Evolutionary conservation across 805 yeast species (phyloP), one percentile per base, ranked within the genome.

Genomic region (Candida oleophila): DNA sequence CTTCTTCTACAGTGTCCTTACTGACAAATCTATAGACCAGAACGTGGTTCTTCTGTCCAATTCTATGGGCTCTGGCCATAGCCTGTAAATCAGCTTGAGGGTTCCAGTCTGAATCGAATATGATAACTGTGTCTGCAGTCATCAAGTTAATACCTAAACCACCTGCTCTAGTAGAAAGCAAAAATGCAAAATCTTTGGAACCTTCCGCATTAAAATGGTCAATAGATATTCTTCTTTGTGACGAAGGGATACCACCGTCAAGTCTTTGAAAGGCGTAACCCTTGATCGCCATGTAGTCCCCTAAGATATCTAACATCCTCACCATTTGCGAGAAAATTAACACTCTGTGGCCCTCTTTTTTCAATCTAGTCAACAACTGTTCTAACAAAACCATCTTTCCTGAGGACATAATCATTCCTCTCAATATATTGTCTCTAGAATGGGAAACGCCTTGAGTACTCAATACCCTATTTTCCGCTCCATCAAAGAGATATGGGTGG

Each of bases 21-120:
- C 96, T 86, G n/a, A 94, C 98, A 71, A 94, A 88, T 62, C 99
- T 76, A 64, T 94, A 94, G 15, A 94, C 98, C 83, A 89, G 89
- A 33, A 94, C 99, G 68, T 94, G 99, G 58, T 89, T 90, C 68
- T 91, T 94, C 66, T 94, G 99, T n/a, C 99, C 99, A 63, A 94
- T 94, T 74, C 99, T 84, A 70, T 94, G 99, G 2, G 99, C 99
- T 69, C 99, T 83, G 0, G 99, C 99, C 99, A 94, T 94, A 1
- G 99, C 99, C 69, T 94, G 99, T 59, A 94, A 74, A 76, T 94
- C 99, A 0, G 99, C 99, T 66, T 94, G 99, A 0, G 99, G 99
- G 62, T 94, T 94, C 99, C 99, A 94, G 71, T 94, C 99, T 3
- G 96, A 89, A 68, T 94, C 99, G 68, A 94, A 94, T 36, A 94